Evolutionary conservation across 495 filamentous ascomycete genomes (phyloP).

Genomic region (Cudoniella acicularis): DNA sequence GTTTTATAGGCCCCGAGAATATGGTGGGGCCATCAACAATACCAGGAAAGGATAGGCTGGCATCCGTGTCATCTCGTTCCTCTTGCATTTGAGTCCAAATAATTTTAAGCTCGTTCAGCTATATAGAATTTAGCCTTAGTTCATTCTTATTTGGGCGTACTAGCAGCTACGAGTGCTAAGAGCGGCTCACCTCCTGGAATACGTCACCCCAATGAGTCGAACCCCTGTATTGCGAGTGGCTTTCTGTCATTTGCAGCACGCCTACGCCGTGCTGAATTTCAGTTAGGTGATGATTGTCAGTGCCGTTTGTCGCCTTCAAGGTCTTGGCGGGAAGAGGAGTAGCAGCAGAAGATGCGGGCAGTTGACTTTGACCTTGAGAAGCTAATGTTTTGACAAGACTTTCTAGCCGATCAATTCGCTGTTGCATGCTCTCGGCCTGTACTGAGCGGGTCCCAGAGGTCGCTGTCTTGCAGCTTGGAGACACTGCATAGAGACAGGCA

Average conservation of each 20-base stretch:
- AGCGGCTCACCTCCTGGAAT: neutral
- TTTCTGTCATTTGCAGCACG: neutral
- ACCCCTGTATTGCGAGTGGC: neutral
- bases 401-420: constrained; percentile 35
- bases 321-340: constrained; percentile 16
- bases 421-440: constrained; percentile 23
- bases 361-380: constrained; percentile 16
- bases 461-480: constrained; percentile 35
- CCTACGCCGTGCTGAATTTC: neutral
- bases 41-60: constrained; percentile 10
- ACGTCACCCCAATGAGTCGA: constrained; percentile 3
- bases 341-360: neutral
- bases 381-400: constrained; percentile 29
- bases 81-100: neutral
- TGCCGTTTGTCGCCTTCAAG: constrained; percentile 17
- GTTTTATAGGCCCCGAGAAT: constrained; percentile 17
- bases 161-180: neutral
- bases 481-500: constrained; percentile 28
- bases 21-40: constrained; percentile 17
- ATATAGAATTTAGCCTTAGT: too few relatives aligned
- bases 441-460: neutral
- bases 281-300: neutral
- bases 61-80: constrained; percentile 42
- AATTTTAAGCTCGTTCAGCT: constrained; percentile 83
- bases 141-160: neutral